A percentile compares a stretch with the other conserved stretches of the same genome.
These are phyloP conservation scores for Boletus sp. DNA, from an alignment of 768 basidiomycete genomes.

Conservation along the genomic window DNA sequence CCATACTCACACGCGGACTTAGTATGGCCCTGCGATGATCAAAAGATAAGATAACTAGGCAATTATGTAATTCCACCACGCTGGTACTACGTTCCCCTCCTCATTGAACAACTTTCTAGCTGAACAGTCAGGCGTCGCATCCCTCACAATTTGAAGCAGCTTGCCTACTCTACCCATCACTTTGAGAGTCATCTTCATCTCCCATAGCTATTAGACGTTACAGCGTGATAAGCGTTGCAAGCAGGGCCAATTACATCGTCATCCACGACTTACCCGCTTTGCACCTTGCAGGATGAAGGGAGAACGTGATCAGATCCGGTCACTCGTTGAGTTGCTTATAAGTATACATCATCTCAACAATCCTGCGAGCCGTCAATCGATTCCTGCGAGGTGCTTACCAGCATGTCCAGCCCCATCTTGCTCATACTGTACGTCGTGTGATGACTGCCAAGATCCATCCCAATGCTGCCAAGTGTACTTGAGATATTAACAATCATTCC, in stretches of 20 bases:
- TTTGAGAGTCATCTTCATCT: too few relatives aligned
- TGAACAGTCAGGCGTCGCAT: conserved; percentile 21
- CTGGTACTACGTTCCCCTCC: conserved; percentile 13
- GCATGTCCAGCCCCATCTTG: conserved; percentile 4
- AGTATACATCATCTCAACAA: conserved; percentile 21
- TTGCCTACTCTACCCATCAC: conserved; percentile 12
- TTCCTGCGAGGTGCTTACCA: conserved; percentile 12
- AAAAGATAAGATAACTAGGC: conserved; percentile 5
- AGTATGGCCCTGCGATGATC: not conserved
- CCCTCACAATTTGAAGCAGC: conserved; percentile 25
- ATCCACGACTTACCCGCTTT: conserved; percentile 19
- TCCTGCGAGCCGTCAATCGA: conserved; percentile 20
- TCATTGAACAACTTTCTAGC: conserved; percentile 33
- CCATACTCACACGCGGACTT: conserved; percentile 6
- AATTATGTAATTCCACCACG: too few relatives aligned
- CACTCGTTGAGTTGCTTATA: conserved; percentile 35
- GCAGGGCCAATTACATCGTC: too few relatives aligned
- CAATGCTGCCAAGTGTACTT: conserved; percentile 25
- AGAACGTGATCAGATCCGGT: conserved; percentile 29
- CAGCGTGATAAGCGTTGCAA: too few relatives aligned
- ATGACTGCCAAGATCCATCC: conserved; percentile 26
- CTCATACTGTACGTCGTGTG: conserved; percentile 34
- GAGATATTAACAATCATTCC: conserved; percentile 34
- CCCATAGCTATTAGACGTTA: too few relatives aligned
- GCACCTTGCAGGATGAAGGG: conserved; percentile 37